These are phyloP conservation scores for Hawksworthiomyces lignivorus DNA, from an alignment of 2,329 filamentous ascomycete species.

Conservation along the genomic window DNA sequence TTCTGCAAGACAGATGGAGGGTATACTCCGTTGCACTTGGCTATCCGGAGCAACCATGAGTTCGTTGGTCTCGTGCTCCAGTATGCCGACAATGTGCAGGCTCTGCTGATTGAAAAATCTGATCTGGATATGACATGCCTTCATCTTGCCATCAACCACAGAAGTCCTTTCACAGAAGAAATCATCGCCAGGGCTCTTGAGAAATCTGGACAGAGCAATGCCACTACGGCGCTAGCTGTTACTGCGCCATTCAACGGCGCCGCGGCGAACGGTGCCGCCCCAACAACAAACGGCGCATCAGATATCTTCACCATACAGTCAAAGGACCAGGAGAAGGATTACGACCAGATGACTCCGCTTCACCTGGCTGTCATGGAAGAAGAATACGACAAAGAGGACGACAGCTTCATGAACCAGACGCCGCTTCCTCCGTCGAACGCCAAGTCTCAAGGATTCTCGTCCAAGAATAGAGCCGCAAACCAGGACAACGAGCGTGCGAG, in stretches of 20 bases:
- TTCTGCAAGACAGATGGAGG: slow-evolving; percentile 2
- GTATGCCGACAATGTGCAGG: neutral
- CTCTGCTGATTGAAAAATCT: neutral
- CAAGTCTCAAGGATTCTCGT: neutral
- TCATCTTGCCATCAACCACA: slow-evolving; percentile 3
- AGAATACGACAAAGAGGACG: neutral
- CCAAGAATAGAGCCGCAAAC: neutral
- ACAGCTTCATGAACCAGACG: neutral
- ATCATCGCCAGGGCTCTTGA: slow-evolving; percentile 1
- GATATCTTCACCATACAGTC: neutral
- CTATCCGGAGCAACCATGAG: slow-evolving; percentile 5
- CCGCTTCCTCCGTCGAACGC: neutral
- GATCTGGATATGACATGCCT: slow-evolving; percentile 3
- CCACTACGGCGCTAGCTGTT: no score
- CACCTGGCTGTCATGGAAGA: slow-evolving; percentile 1
- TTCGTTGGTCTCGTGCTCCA: slow-evolving; percentile 7
- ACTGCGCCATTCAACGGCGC: no score
- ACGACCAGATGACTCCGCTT: slow-evolving; percentile 5
- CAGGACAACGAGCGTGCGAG: no score
- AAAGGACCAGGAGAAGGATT: neutral
- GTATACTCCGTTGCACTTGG: slow-evolving; percentile 6
- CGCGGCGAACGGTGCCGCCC: no score
- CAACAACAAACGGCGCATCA: no score
- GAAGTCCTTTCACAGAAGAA: slow-evolving; percentile 7
- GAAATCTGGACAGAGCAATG: neutral